Evolutionary conservation across 2,329 filamentous ascomycete species (phyloP), one percentile per base, ranked within the genome.

Genomic region (Alternaria sp.): DNA sequence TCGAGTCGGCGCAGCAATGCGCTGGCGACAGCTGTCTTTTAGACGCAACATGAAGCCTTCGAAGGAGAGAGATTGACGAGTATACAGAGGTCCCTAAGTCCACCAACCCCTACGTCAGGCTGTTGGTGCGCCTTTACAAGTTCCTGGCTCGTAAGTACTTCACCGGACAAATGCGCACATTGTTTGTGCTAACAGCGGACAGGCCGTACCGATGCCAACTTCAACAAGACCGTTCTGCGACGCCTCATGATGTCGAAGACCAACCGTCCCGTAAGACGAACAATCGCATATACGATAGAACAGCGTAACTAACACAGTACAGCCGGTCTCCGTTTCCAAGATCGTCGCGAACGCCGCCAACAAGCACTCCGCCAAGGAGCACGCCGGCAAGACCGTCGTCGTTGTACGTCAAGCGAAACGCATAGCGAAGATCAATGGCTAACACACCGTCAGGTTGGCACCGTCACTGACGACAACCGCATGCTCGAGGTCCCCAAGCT

Each of bases 161-260:
- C 36, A 15, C 21, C 15, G 19, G 15, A 30, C 21, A 26, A 55
- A 62, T 62, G 45, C 43, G 51, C 65, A 44, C 57, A 57, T 51
- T 59, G 59, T 56, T 59, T 63, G 61, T 57, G 75, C 77, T 78
- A 67, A 79, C 72, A 57, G 60, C 47, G 43, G 44, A 57, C 77
- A 96, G 93, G 93, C 86, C 94, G 96, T 82, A 99, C 96, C 82
- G 96, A 98, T 84, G 89, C 93, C 73, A 89, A 89, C 86, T 99
- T 99, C 92, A 99, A 99, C 92, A 96, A 97, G 89, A 92, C 96
- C 80, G 90, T 99, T 81, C 92, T 99, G 80, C 93, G 95, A 83
- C 93, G 96, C 81, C 91, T 99, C 68, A 97, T 97, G 83, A 97
- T 96, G 93, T 97, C 93, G 84, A 93, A 94, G 86, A 97, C 96